Conservation (phyloP, 768 basidiomycete species). For the Punctularia strigosozonata region DNA sequence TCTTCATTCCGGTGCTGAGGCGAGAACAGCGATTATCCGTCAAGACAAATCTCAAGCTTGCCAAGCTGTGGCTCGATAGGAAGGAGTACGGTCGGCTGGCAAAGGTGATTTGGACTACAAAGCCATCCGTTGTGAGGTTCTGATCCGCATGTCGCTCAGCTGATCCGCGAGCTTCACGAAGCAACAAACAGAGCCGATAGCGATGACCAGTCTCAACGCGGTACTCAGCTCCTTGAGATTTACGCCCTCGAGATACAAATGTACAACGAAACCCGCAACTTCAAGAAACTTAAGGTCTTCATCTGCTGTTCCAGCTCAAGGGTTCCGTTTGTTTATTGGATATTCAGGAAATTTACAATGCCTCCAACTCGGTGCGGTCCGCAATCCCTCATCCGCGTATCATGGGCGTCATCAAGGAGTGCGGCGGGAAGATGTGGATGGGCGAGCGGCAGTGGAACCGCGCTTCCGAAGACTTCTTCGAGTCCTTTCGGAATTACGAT, state of each 20-base stretch:
- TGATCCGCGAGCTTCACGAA: slow-evolving; percentile 64
- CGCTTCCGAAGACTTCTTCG: slow-evolving; percentile 97
- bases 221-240: slow-evolving; percentile 90
- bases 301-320: not conserved
- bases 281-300: slow-evolving; percentile 85
- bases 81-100: slow-evolving; percentile 80
- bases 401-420: slow-evolving; percentile 98
- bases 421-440: slow-evolving; percentile 99
- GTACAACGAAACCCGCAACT: slow-evolving; percentile 94
- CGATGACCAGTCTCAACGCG: slow-evolving; percentile 84
- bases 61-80: slow-evolving; percentile 93
- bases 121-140: not conserved
- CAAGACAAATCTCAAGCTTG: slow-evolving; percentile 94
- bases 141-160: slow-evolving; percentile 25
- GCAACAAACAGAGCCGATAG: slow-evolving; percentile 55
- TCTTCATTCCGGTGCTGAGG: not conserved
- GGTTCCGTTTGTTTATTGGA: not conserved
- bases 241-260: slow-evolving; percentile 99
- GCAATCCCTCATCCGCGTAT: slow-evolving; percentile 98
- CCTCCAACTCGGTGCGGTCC: slow-evolving; percentile 82
- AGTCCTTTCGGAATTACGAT: slow-evolving; percentile 97
- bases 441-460: slow-evolving; percentile 97
- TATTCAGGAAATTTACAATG: slow-evolving; percentile 89
- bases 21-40: slow-evolving; percentile 67
- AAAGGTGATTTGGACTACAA: slow-evolving; percentile 35